Conservation (phyloP, 495 filamentous ascomycete genomes). For the Xylaria nigripes region DNA sequence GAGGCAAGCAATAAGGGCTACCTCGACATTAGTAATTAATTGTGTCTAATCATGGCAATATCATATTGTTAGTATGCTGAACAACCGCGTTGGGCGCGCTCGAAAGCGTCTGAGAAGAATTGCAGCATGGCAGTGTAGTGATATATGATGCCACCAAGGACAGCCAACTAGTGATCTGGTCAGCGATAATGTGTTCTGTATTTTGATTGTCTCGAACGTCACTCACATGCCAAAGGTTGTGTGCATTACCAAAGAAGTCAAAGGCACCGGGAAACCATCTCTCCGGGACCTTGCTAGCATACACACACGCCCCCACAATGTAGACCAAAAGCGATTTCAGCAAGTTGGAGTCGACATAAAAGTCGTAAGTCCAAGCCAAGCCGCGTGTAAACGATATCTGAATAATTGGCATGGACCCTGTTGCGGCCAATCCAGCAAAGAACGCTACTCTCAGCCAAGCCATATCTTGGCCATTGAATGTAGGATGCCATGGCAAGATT, state of each 20-base stretch:
- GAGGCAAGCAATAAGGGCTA: neutral
- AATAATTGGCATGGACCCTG: constrained; percentile 79
- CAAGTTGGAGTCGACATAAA: constrained; percentile 73
- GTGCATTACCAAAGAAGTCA: constrained; percentile 87
- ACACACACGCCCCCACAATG: constrained; percentile 71
- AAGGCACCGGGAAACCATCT: constrained; percentile 86
- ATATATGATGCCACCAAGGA: constrained; percentile 91
- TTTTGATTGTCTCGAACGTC: neutral
- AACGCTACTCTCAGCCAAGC: constrained; percentile 87
- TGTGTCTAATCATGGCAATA: neutral
- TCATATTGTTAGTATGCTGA: constrained; percentile 26
- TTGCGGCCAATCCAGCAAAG: constrained; percentile 80
- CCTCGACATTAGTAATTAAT: neutral
- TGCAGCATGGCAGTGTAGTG: constrained; percentile 95
- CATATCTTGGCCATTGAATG: constrained; percentile 89
- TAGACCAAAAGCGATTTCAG: constrained; percentile 80
- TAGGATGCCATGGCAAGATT: constrained; percentile 92
- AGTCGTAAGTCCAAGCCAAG: constrained; percentile 63
- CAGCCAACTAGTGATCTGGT: constrained; percentile 43
- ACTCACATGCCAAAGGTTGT: constrained; percentile 91
- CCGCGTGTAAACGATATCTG: constrained; percentile 75
- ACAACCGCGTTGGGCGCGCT: constrained; percentile 51
- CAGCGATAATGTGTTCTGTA: constrained; percentile 4
- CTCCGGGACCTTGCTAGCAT: constrained; percentile 92
- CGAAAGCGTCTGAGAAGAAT: constrained; percentile 82